Conservation (phyloP, 768 basidiomycete genomes). For the Suillus occidentalis region DNA sequence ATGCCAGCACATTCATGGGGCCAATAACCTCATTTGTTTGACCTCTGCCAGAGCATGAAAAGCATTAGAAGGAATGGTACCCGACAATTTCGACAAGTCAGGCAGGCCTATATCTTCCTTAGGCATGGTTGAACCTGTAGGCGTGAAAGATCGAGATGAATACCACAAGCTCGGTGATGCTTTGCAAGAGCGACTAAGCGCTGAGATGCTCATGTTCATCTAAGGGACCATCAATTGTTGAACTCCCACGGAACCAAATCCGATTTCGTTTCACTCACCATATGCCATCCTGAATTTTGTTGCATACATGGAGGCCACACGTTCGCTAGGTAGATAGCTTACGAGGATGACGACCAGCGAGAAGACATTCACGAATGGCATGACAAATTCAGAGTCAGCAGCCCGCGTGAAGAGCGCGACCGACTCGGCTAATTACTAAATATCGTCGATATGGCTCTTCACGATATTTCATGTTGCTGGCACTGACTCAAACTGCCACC, state of each 20-base stretch:
- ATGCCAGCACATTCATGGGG: neutral
- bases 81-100: neutral
- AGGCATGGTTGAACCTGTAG: neutral
- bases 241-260: neutral
- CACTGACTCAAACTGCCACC: neutral
- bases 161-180: neutral
- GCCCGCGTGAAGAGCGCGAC: neutral
- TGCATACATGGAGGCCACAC: neutral
- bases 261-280: neutral
- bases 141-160: neutral
- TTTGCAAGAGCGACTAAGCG: neutral
- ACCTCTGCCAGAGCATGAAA: neutral
- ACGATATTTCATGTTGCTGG: neutral
- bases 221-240: neutral
- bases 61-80: neutral
- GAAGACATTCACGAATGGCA: neutral
- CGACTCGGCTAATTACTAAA: neutral
- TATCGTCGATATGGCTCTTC: neutral
- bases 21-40: conserved; percentile 1
- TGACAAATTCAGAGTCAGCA: neutral
- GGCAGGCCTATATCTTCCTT: neutral
- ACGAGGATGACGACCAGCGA: neutral
- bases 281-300: neutral
- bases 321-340: neutral
- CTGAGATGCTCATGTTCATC: neutral